Evolutionary conservation across 2,329 filamentous ascomycete genomes (phyloP).

Genomic region (Sporothrix mexicana): DNA sequence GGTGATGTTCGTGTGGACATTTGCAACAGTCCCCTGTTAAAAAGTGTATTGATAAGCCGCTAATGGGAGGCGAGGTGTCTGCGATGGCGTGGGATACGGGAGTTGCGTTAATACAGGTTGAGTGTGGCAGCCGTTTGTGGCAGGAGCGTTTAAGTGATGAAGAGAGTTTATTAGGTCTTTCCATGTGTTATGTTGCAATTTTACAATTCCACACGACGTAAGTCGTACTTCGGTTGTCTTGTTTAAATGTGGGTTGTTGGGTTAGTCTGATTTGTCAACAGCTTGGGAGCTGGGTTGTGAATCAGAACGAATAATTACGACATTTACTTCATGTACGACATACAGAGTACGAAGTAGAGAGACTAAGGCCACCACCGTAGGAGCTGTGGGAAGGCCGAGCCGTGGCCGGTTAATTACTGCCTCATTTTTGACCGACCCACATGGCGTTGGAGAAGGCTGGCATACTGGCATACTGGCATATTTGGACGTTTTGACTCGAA

Average conservation of each 20-base stretch:
- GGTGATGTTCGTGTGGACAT: conserved; percentile 11
- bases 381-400: neutral
- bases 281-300: neutral
- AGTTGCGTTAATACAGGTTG: neutral
- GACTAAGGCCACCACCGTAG: neutral
- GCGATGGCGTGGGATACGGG: neutral
- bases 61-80: neutral
- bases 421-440: neutral
- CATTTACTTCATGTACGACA: too few species aligned
- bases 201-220: too few species aligned
- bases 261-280: conserved; percentile 23
- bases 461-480: neutral
- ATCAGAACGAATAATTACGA: neutral
- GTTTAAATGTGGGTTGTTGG: conserved; percentile 3
- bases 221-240: neutral
- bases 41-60: conserved; percentile 25
- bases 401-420: neutral
- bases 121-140: conserved; percentile 1
- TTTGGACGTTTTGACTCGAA: too few species aligned
- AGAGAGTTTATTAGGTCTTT: neutral
- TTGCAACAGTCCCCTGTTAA: neutral
- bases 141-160: neutral
- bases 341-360: conserved; percentile 24
- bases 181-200: neutral
- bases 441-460: neutral